phyloP scores from a whole-genome alignment of 139 green algal species.

The Protoeuglena noctilucae region DNA sequence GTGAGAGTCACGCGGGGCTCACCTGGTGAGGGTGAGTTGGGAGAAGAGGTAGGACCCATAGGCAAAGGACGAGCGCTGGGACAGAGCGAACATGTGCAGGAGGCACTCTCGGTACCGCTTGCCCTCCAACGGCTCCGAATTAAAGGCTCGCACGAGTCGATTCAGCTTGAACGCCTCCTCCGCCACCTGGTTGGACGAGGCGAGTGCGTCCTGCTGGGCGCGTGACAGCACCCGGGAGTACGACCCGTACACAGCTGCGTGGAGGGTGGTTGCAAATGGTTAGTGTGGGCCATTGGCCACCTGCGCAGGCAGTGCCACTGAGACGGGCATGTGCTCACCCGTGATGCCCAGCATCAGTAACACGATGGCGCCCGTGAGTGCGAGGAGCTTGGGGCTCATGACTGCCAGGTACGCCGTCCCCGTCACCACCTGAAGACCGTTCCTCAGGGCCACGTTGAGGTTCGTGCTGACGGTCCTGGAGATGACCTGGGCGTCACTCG shows the following conservation, averaged over 20 bases:
- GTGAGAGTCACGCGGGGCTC: conserved; percentile 1
- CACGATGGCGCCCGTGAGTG: conserved; percentile 26
- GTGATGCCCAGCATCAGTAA: conserved; percentile 31
- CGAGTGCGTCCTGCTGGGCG: conserved; percentile 45
- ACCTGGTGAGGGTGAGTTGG: conserved; percentile 26
- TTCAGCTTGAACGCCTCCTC: conserved; percentile 44
- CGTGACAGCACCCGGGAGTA: not conserved
- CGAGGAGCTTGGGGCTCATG: conserved; percentile 37
- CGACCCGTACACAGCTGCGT: conserved; percentile 10
- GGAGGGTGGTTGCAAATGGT: too few species aligned
- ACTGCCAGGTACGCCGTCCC: conserved; percentile 37
- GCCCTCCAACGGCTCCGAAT: conserved; percentile 45
- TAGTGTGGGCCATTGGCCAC: too few species aligned
- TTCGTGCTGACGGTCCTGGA: conserved; percentile 49
- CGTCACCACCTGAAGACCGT: conserved; percentile 34
- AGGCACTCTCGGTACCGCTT: conserved; percentile 41
- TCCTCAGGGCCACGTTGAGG: conserved; percentile 66
- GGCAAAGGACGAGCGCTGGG: conserved; percentile 9
- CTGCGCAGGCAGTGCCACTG: not conserved
- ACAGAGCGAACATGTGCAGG: conserved; percentile 37
- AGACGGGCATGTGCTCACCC: conserved; percentile 23
- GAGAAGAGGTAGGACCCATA: conserved; percentile 20
- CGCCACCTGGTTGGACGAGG: conserved; percentile 39
- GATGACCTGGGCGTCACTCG: conserved; percentile 49
- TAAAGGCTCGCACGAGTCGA: conserved; percentile 55